Evolutionary conservation across 495 filamentous ascomycete genomes (phyloP), one percentile per base, ranked within the genome.

Genomic region (Penicillium chermesinum): DNA sequence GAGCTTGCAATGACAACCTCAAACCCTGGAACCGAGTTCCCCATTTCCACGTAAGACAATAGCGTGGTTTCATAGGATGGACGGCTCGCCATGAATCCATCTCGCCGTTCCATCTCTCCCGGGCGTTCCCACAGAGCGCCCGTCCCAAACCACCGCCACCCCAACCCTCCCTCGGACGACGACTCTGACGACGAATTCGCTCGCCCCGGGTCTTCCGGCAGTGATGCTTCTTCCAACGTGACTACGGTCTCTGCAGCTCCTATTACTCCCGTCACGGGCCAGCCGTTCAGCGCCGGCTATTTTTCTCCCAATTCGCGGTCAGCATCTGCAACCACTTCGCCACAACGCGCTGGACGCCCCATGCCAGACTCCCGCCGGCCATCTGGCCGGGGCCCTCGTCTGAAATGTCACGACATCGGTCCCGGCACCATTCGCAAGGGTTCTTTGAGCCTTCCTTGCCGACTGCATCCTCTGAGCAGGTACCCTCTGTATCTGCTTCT

Each of bases 391-490:
- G 62, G 53, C 15, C 54, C 38, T 70, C 68, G 32, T 27, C 63
- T 16, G 75, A 72, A 34, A 44, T 67, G 27, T 62, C 61, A 41
- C 58, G 64, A 39, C 74, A 76, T 49, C 70, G 74, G 15, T 67
- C 69, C 12, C 70, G 82, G 49, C 80, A 85, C 59, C 83, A 90
- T 55, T 91, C 84, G 16, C 88, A 91, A 55, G 91, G 91, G 46
- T 84, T 89, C 69, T 96, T 95, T 57, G 90, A 96, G 65, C 87
- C 91, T 4, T 83, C 83, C 21, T 69, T 95, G 25, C 87, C 89
- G 2, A 87, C 88, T 61, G 80, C 79, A 58, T 77, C 73, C 66
- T 57, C 72, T 54, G 60, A 63, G 19, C 76, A 73, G 62, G 67
- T 73, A 44, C 66, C 43, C 2, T 74, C 74, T 38, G 69, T 88